A percentile compares a stretch with the other conserved stretches of the same genome.
phyloP scores from a whole-genome alignment of 345 rosid genomes.

The Viola odorata region DNA sequence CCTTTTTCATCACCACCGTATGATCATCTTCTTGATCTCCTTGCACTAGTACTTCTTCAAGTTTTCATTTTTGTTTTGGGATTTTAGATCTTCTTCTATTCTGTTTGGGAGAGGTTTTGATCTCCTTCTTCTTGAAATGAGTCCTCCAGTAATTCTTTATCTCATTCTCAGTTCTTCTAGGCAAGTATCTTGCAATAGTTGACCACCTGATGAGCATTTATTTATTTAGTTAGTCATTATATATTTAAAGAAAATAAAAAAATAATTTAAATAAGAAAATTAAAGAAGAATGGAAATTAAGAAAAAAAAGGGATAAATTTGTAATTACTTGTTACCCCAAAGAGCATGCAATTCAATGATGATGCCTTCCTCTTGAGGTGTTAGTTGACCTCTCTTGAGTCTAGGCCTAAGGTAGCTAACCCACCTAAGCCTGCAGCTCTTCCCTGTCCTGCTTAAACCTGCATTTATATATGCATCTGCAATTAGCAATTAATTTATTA shows the following conservation, averaged over 20 bases:
- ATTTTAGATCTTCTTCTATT: slow-evolving; percentile 30
- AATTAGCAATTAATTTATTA: no score
- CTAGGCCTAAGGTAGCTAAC: slow-evolving; percentile 89
- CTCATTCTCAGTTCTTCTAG: slow-evolving; percentile 90
- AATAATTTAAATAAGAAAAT: no score
- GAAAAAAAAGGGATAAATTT: neutral
- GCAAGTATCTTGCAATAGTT: slow-evolving; percentile 80
- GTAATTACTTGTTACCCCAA: slow-evolving; percentile 81
- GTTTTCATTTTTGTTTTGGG: slow-evolving; percentile 22
- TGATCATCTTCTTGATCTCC: neutral
- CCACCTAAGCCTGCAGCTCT: slow-evolving; percentile 93
- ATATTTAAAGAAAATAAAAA: no score
- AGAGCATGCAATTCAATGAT: slow-evolving; percentile 74
- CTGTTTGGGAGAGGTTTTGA: slow-evolving; percentile 22
- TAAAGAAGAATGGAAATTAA: neutral
- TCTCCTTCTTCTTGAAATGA: slow-evolving; percentile 61
- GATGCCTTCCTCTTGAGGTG: slow-evolving; percentile 83
- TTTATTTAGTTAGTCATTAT: neutral
- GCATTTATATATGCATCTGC: no score
- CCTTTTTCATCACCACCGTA: neutral
- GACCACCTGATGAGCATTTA: slow-evolving; percentile 58
- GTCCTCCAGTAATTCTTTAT: slow-evolving; percentile 97
- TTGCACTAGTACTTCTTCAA: slow-evolving; percentile 10
- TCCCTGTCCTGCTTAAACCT: slow-evolving; percentile 53
- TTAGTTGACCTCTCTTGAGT: slow-evolving; percentile 68